Conservation (phyloP, 768 basidiomycete genomes). For the Coprinopsis sp. region DNA sequence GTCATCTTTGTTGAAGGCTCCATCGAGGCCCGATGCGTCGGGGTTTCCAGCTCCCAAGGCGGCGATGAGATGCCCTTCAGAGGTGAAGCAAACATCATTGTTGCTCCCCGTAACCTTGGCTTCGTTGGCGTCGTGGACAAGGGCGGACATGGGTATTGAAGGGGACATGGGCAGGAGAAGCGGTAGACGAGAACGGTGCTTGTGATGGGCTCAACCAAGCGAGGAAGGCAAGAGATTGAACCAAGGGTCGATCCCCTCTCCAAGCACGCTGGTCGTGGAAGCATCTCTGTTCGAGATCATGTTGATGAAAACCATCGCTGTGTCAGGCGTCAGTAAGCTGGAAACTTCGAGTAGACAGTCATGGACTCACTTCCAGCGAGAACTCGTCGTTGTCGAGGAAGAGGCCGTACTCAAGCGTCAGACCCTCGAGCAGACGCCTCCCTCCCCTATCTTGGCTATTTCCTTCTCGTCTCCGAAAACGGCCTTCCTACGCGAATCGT, state of each 20-base stretch:
- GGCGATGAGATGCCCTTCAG: constrained; percentile 17
- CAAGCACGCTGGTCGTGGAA: constrained; percentile 87
- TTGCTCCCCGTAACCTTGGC: constrained; percentile 4
- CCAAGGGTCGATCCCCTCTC: constrained; percentile 93
- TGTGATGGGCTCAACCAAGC: constrained; percentile 84
- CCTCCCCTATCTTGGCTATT: no score
- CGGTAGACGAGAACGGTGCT: constrained; percentile 90
- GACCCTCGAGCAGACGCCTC: constrained; percentile 69
- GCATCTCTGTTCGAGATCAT: constrained; percentile 94
- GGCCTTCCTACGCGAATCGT: constrained; percentile 48
- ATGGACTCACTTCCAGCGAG: constrained; percentile 59
- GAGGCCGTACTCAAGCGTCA: constrained; percentile 73
- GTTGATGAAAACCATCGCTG: constrained; percentile 83
- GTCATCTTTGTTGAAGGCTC: constrained; percentile 12
- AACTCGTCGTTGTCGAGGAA: constrained; percentile 88
- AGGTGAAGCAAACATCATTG: constrained; percentile 7
- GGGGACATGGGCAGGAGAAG: constrained; percentile 53
- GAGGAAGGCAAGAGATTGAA: constrained; percentile 81
- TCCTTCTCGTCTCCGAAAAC: constrained; percentile 67
- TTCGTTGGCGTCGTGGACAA: constrained; percentile 1
- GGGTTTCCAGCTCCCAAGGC: constrained; percentile 11
- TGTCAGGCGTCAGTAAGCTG: not conserved
- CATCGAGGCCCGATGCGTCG: constrained; percentile 20
- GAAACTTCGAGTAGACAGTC: not conserved
- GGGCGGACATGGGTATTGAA: constrained; percentile 13